phyloP scores from a whole-genome alignment of 1,139 yeast species.

The Suhomyces wounanorum region DNA sequence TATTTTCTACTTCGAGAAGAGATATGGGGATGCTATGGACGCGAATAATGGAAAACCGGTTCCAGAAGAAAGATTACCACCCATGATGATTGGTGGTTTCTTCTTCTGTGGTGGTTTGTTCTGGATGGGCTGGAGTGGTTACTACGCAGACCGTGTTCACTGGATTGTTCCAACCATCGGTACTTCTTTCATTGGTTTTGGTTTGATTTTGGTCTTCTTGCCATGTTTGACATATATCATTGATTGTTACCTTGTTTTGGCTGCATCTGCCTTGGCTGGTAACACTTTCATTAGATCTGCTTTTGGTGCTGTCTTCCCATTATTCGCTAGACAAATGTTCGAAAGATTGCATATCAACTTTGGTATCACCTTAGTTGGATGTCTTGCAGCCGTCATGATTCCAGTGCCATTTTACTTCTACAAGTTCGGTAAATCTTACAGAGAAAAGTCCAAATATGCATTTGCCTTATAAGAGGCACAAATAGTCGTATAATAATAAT shows the following conservation, averaged over 20 bases:
- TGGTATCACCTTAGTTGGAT: conserved; percentile 81
- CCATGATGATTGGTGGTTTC: conserved; percentile 70
- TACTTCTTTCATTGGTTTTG: conserved; percentile 71
- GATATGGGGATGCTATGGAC: conserved; percentile 35
- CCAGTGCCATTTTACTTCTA: conserved; percentile 79
- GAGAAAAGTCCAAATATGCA: conserved; percentile 68
- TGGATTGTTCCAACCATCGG: conserved; percentile 88
- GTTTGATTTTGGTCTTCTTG: conserved; percentile 72
- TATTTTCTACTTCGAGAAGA: conserved; percentile 31
- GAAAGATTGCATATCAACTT: conserved; percentile 71
- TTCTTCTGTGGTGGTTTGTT: conserved; percentile 75
- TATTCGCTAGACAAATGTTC: conserved; percentile 68
- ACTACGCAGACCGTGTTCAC: conserved; percentile 63
- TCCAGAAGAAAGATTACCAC: conserved; percentile 79
- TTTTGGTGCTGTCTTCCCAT: conserved; percentile 55
- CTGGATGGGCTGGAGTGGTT: conserved; percentile 88
- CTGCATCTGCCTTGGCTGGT: conserved; percentile 91
- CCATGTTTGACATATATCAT: conserved; percentile 79
- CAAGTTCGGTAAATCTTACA: conserved; percentile 61
- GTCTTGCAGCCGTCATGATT: conserved; percentile 58
- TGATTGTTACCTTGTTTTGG: conserved; percentile 74
- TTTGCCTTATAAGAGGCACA: conserved; percentile 30
- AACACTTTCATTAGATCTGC: conserved; percentile 74
- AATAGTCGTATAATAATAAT: background rate
- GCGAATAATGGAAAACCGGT: conserved; percentile 59